Conservation (phyloP, 495 filamentous ascomycete genomes). For the Neurospora sp. region DNA sequence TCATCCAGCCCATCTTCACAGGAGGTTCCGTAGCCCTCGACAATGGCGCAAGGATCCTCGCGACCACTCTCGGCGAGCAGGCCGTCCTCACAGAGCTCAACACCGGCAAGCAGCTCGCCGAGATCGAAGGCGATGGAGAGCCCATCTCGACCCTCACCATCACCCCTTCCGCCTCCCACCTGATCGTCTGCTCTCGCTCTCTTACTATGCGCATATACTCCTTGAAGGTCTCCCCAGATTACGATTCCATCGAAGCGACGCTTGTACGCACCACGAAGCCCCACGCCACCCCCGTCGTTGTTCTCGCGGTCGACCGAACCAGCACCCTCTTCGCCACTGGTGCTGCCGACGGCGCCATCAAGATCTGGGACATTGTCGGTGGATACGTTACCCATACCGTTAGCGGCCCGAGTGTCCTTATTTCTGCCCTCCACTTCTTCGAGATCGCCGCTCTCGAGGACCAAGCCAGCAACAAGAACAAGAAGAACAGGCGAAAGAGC, state of each 20-base stretch:
- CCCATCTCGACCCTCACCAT: slow-evolving; percentile 77
- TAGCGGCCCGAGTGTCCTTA: slow-evolving; percentile 77
- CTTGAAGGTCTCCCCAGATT: slow-evolving; percentile 47
- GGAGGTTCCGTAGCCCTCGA: slow-evolving; percentile 81
- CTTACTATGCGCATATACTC: slow-evolving; percentile 87
- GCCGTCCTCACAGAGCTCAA: slow-evolving; percentile 75
- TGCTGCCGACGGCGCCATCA: slow-evolving; percentile 81
- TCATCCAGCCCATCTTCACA: slow-evolving; percentile 88
- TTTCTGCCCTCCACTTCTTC: slow-evolving; percentile 89
- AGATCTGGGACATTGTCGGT: slow-evolving; percentile 90
- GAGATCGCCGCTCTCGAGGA: slow-evolving; percentile 45
- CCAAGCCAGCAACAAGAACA: slow-evolving; percentile 13
- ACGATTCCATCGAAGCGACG: slow-evolving; percentile 47
- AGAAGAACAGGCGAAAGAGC: slow-evolving; percentile 34
- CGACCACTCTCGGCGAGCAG: slow-evolving; percentile 80
- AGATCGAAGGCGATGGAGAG: slow-evolving; percentile 93
- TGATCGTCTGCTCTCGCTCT: slow-evolving; percentile 85
- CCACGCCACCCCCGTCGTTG: slow-evolving; percentile 80
- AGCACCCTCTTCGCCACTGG: slow-evolving; percentile 87
- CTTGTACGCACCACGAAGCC: slow-evolving; percentile 76
- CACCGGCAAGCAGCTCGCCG: slow-evolving; percentile 70
- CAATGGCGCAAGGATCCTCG: slow-evolving; percentile 69
- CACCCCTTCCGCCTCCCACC: slow-evolving; percentile 75
- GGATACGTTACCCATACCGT: slow-evolving; percentile 94
- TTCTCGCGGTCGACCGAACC: slow-evolving; percentile 70